Base-by-base conservation (phyloP, 192 early-diverging fungal genomes). In the Umbelopsis isabellina region DNA sequence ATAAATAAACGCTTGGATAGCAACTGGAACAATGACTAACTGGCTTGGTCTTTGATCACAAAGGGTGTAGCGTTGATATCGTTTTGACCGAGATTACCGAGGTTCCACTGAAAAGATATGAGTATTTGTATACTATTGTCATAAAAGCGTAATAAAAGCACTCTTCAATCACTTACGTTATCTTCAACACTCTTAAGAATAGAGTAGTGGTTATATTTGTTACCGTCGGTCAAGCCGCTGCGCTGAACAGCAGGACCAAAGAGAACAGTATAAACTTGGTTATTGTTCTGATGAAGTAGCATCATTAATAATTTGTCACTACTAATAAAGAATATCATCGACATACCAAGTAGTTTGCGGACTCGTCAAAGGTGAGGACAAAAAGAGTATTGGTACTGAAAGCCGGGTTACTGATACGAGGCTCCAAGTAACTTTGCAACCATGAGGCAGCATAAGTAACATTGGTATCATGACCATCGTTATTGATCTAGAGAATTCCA, bases 401-500 rank as follows among this genome's bases (percentile, higher is more conserved):
- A 44, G 68, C 75, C 4, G 83, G 53, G 49, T 90, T 80, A 15
- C 47, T 65, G 30, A 90, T 67, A 51, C 81, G 74, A 13, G 80
- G 78, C 37, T 78, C 78, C 44, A 91, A 72, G 81, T 89, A 91
- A 13, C 49, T 70, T 22, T 83, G 69, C 37, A 90, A 69, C 85
- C 87, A 92, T 12, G 74, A 70, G 11, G 74, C 48, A 16, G 86
- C 78, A 69, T 74, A 71, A 4, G 37, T 74, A 49, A 87, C 72
- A 21, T 75, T 83, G 46, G 82, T 85, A 55, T 85, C 69, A 51
- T 86, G 81, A 2, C 80, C 86, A 69, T 88, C 84, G 71, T 90
- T 84, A 20, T 76, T 80, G 53, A 89, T 80, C 81, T 86, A 47
- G 10, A 47, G 23, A 45, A 44, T 12, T 18, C 3, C 49, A 47